Percentiles rank a stretch among this genome's conserved stretches.
phyloP scores from a whole-genome alignment of 1,139 yeast genomes.

The Debaryomyces singareniensis region DNA sequence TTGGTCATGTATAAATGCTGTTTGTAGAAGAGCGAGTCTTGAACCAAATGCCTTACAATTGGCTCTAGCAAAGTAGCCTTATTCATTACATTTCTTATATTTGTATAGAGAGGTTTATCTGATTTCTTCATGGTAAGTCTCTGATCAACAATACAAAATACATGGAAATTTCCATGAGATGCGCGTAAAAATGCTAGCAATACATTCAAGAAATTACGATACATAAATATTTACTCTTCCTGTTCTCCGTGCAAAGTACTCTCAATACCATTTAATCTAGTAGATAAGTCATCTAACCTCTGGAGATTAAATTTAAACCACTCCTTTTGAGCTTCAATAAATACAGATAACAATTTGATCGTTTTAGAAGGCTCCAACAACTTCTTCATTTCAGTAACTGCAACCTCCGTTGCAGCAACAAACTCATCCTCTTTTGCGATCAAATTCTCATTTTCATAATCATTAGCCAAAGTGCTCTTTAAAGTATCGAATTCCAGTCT shows the following conservation, averaged over 20 bases:
- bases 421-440: slow-evolving; percentile 71
- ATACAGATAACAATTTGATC: slow-evolving; percentile 54
- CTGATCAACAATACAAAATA: not conserved
- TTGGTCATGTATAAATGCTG: slow-evolving; percentile 55
- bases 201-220: no score
- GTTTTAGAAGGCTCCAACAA: slow-evolving; percentile 63
- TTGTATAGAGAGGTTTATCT: slow-evolving; percentile 17
- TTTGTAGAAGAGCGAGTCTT: slow-evolving; percentile 65
- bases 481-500: slow-evolving; percentile 66
- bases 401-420: slow-evolving; percentile 68
- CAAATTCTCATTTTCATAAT: slow-evolving; percentile 44
- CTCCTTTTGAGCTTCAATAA: slow-evolving; percentile 61
- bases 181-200: no score
- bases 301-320: slow-evolving; percentile 48
- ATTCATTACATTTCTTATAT: slow-evolving; percentile 28
- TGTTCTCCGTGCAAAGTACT: slow-evolving; percentile 26
- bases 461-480: slow-evolving; percentile 32
- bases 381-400: slow-evolving; percentile 71
- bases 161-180: not conserved
- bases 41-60: slow-evolving; percentile 60
- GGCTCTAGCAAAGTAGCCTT: slow-evolving; percentile 58
- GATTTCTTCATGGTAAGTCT: no score
- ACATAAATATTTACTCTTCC: slow-evolving; percentile 6
- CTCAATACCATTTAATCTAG: slow-evolving; percentile 29
- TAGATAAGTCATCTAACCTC: slow-evolving; percentile 27